phyloP scores from a whole-genome alignment of 768 basidiomycete species.

The Auricularia sp. region DNA sequence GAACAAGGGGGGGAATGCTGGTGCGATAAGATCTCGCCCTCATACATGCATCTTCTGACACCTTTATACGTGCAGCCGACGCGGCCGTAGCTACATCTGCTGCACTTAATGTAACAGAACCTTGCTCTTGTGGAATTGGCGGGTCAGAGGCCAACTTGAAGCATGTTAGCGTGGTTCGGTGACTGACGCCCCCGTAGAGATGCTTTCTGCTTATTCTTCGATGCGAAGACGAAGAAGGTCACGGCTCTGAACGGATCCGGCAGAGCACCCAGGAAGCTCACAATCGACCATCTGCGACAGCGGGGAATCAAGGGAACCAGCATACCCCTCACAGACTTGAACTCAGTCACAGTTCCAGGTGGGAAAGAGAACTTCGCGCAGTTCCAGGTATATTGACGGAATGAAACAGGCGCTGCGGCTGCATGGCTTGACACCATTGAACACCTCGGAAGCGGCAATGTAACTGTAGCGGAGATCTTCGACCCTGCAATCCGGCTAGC shows the following conservation, averaged over 20 bases:
- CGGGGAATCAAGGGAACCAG: conserved; percentile 55
- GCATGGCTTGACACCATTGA: conserved; percentile 91
- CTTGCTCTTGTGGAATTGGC: conserved; percentile 80
- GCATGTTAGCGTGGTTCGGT: no score
- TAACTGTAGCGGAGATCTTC: conserved; percentile 59
- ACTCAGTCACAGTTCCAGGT: conserved; percentile 85
- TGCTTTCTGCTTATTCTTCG: conserved; percentile 91
- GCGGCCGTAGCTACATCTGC: conserved; percentile 91
- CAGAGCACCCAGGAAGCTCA: conserved; percentile 68
- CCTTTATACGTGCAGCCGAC: conserved; percentile 47
- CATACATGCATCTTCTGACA: no score
- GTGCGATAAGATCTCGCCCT: conserved; percentile 30
- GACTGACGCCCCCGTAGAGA: no score
- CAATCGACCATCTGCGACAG: conserved; percentile 56
- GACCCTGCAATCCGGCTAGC: conserved; percentile 86
- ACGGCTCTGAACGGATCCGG: conserved; percentile 92
- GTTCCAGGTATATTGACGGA: no score
- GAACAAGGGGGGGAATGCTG: conserved; percentile 89
- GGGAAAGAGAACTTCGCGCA: no score
- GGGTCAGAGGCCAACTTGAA: no score
- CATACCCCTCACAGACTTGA: conserved; percentile 74
- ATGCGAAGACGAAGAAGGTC: conserved; percentile 70
- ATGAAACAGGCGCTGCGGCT: conserved; percentile 87
- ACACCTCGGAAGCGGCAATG: conserved; percentile 68
- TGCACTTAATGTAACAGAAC: conserved; percentile 87